Base-by-base conservation (phyloP, 202 grass and related monocot genomes). In the Panicum virgatum region DNA sequence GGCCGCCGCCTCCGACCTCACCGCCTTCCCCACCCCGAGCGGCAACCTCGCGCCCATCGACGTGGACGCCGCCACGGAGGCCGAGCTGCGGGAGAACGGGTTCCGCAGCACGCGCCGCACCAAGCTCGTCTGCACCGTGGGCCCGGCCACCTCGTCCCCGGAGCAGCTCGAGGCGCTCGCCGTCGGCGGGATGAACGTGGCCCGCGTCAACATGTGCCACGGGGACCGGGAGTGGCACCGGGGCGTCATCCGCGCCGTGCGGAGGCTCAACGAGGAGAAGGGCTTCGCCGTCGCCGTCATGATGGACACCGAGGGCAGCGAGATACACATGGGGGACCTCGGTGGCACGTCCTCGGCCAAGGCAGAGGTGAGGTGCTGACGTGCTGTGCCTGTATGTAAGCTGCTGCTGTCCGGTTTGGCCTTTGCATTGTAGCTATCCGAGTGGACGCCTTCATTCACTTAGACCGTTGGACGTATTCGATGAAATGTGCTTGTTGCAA, bases 311-410 rank as follows among this genome's bases (percentile, higher is more conserved):
- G 96, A 98, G 88, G 96, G 96, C 38, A 96, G 92, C 78, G 96
- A 98, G 80, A 98, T 98, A 66, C 96, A 96, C 84, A 98, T 98
- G 96, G 96, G 92, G 0, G 96, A 98, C 82, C 92, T 95, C 69
- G 96, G 92, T 20, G 96, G 96, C 36, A 86, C 88, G 3, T 22
- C 96, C 2, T 91, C 92, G 27, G 90, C 89, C 37, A 95, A 98
- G 80, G 92, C 96, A 14, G 90, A 98, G 96, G 95, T 98, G 34
- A 91, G 69, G 0, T 40, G 38, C n/a, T n/a, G n/a, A n/a, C n/a
- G n/a, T n/a, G n/a, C 44, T 39, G 38, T 30, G 6, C 11, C 6
- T 14, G 6, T 15, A 4, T 38, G 5, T 23, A 3, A 1, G n/a
- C n/a, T n/a, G 12, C 48, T 54, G 70, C 3, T 56, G 11, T 36